Evolutionary conservation across 805 yeast genomes (phyloP).

Genomic region (Torulaspora quercuum): DNA sequence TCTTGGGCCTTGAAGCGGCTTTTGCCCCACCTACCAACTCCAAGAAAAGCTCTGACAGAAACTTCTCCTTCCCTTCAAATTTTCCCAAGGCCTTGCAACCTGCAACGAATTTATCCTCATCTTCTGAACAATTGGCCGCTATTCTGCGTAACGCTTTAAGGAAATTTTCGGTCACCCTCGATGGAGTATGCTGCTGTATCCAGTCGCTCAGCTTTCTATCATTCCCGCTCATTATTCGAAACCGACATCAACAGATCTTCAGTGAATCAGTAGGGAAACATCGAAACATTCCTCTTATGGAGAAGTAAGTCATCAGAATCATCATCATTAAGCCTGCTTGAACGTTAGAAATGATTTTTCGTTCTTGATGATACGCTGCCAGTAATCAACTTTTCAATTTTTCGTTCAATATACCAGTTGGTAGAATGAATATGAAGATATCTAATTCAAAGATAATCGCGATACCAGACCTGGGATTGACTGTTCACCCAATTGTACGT

Average conservation of each 20-base stretch:
- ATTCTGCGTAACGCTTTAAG: constrained; percentile 21
- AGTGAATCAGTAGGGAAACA: not conserved
- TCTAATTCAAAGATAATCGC: not conserved
- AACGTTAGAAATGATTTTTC: not conserved
- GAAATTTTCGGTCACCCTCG: constrained; percentile 26
- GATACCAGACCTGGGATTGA: too few species aligned
- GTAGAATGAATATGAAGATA: not conserved
- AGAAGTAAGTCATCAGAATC: too few species aligned
- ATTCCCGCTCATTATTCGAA: constrained; percentile 5
- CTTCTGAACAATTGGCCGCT: constrained; percentile 16
- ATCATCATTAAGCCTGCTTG: not conserved
- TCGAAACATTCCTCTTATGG: too few species aligned
- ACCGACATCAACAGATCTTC: not conserved
- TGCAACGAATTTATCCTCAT: constrained; percentile 18
- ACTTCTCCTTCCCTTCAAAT: constrained; percentile 22
- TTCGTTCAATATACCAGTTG: constrained; percentile 1
- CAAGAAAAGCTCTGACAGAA: constrained; percentile 14
- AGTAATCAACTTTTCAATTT: constrained; percentile 6
- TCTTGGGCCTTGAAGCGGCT: not conserved
- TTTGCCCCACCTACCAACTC: constrained; percentile 2
- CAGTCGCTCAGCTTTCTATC: constrained; percentile 12
- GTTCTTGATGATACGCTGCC: constrained; percentile 5
- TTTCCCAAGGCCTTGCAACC: constrained; percentile 30
- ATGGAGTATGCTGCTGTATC: constrained; percentile 23
- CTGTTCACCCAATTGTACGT: not conserved